Percentiles rank a stretch among this genome's conserved stretches.
These are phyloP conservation scores for Kodamaea anthophila DNA, from an alignment of 1,139 yeast species.

Conservation along the genomic window DNA sequence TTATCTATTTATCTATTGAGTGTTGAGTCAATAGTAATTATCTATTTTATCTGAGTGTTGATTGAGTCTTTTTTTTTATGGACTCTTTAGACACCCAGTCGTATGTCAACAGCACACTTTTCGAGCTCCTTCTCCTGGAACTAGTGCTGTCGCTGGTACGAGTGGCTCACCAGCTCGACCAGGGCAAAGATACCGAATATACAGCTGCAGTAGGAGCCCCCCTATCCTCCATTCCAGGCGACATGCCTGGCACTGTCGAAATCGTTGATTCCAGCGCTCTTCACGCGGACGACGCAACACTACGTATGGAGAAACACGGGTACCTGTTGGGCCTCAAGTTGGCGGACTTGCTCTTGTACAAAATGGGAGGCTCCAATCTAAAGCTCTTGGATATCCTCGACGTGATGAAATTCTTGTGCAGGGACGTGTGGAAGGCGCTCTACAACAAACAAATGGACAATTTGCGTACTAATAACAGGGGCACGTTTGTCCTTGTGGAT, in stretches of 20 bases:
- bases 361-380: slow-evolving; percentile 20
- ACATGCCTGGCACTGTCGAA: slow-evolving; percentile 39
- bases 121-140: slow-evolving; percentile 66
- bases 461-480: slow-evolving; percentile 84
- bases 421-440: slow-evolving; percentile 81
- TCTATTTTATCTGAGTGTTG: neutral
- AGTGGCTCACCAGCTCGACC: slow-evolving; percentile 31
- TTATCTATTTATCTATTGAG: too few relatives aligned
- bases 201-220: slow-evolving; percentile 13
- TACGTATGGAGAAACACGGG: slow-evolving; percentile 65
- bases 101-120: slow-evolving; percentile 41
- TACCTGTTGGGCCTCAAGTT: slow-evolving; percentile 68
- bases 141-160: slow-evolving; percentile 65
- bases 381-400: slow-evolving; percentile 61
- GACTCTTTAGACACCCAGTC: slow-evolving; percentile 20
- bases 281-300: slow-evolving; percentile 48
- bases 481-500: slow-evolving; percentile 76
- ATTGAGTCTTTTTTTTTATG: neutral
- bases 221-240: slow-evolving; percentile 20
- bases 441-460: slow-evolving; percentile 88
- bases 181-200: slow-evolving; percentile 5
- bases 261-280: slow-evolving; percentile 30
- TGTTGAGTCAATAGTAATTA: too few relatives aligned
- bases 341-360: slow-evolving; percentile 64
- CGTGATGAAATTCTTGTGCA: slow-evolving; percentile 84